Conservation (phyloP, 2,329 filamentous ascomycete species). For the Colletotrichum sp. region DNA sequence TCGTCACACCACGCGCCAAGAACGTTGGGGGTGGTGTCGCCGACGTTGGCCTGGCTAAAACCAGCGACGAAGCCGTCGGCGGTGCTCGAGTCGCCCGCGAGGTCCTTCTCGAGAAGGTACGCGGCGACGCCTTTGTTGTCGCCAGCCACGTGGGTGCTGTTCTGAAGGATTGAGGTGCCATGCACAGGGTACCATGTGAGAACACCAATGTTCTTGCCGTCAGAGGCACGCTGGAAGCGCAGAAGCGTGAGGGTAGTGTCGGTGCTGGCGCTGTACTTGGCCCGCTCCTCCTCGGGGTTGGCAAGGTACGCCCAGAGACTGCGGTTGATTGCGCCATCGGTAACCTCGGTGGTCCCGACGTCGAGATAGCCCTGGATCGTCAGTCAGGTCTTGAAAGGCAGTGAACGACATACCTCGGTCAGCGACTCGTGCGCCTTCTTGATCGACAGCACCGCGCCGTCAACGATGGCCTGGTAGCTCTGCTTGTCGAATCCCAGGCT, state of each 20-base stretch:
- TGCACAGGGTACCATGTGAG: conserved; percentile 93
- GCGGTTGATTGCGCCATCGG: conserved; percentile 84
- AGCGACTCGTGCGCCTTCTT: conserved; percentile 77
- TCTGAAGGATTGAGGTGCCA: conserved; percentile 87
- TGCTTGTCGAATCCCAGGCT: conserved; percentile 85
- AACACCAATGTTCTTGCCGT: conserved; percentile 78
- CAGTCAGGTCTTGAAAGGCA: background rate
- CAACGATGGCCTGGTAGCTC: conserved; percentile 87
- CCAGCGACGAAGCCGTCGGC: conserved; percentile 80
- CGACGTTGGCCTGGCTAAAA: conserved; percentile 90
- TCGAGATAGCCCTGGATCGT: conserved; percentile 65
- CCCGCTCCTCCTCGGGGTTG: conserved; percentile 79
- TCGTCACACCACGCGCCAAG: conserved; percentile 90
- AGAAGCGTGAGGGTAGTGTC: conserved; percentile 74
- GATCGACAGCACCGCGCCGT: conserved; percentile 83
- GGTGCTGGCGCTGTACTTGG: conserved; percentile 61
- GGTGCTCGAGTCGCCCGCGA: conserved; percentile 57
- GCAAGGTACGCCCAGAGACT: conserved; percentile 87
- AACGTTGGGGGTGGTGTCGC: conserved; percentile 88
- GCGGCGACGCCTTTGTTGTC: conserved; percentile 97
- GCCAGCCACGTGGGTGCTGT: conserved; percentile 90
- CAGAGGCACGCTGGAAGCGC: conserved; percentile 75
- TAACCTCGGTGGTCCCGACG: conserved; percentile 70
- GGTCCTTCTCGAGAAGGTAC: conserved; percentile 78
- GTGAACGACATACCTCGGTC: conserved; percentile 42